phyloP scores from a whole-genome alignment of 495 filamentous ascomycete genomes.

The Penicillium subrubescens region DNA sequence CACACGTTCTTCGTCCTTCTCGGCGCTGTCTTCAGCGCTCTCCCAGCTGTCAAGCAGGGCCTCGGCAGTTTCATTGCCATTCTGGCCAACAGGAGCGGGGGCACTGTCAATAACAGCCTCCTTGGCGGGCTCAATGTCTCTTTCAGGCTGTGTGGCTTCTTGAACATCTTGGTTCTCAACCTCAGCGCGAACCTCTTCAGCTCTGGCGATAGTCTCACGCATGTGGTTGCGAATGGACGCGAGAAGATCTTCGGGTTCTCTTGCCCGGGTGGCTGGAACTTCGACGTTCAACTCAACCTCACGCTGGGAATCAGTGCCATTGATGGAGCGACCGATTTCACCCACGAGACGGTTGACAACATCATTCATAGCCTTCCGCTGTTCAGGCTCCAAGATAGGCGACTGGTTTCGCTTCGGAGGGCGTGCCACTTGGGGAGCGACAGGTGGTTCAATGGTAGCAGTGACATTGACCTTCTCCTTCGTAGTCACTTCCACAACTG shows the following conservation, averaged over 20 bases:
- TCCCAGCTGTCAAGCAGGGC: slow-evolving; percentile 70
- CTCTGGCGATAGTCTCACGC: slow-evolving; percentile 34
- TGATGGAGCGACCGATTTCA: slow-evolving; percentile 68
- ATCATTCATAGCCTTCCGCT: slow-evolving; percentile 68
- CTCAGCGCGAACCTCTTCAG: slow-evolving; percentile 45
- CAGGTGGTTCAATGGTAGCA: slow-evolving; percentile 20
- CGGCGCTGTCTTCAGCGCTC: slow-evolving; percentile 73
- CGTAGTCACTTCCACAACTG: slow-evolving; percentile 33
- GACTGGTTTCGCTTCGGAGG: slow-evolving; percentile 35
- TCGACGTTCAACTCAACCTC: slow-evolving; percentile 43
- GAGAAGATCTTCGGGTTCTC: slow-evolving; percentile 34
- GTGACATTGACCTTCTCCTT: slow-evolving; percentile 29
- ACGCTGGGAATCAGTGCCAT: slow-evolving; percentile 54
- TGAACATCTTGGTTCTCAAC: slow-evolving; percentile 29
- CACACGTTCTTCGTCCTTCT: slow-evolving; percentile 64
- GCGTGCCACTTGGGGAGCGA: slow-evolving; percentile 8
- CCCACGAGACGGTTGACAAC: slow-evolving; percentile 69
- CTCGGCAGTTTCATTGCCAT: slow-evolving; percentile 60
- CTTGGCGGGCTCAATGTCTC: slow-evolving; percentile 1
- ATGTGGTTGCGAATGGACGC: slow-evolving; percentile 38
- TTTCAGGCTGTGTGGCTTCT: slow-evolving; percentile 12
- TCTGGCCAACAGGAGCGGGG: slow-evolving; percentile 58
- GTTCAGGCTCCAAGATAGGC: slow-evolving; percentile 36
- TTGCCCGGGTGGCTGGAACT: slow-evolving; percentile 30
- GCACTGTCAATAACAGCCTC: slow-evolving; percentile 38